Evolutionary conservation across 129 eudicot genomes (phyloP).

Genomic region (Flaveria ramosissima): DNA sequence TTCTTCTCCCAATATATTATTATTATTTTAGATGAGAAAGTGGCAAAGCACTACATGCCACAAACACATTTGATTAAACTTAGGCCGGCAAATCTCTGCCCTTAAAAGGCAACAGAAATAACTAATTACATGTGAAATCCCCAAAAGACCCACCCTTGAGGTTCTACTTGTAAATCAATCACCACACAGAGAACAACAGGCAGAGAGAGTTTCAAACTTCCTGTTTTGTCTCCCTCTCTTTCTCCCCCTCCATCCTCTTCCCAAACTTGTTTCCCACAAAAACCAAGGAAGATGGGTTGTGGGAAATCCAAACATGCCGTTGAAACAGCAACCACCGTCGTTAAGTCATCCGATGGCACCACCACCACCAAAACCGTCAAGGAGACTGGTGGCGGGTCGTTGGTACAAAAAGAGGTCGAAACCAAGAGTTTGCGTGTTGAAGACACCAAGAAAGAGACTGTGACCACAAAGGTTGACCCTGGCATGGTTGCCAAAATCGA

Average conservation of each 20-base stretch:
- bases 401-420: conserved; percentile 10
- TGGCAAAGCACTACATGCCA: conserved; percentile 22
- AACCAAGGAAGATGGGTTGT: conserved; percentile 36
- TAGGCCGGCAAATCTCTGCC: conserved; percentile 39
- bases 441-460: conserved; percentile 9
- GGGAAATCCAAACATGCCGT: conserved; percentile 46
- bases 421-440: conserved; percentile 11
- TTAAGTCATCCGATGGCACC: conserved; percentile 30
- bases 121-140: conserved; percentile 13
- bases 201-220: conserved; percentile 28
- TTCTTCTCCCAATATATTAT: background rate
- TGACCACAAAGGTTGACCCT: conserved; percentile 14
- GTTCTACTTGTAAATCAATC: conserved; percentile 22
- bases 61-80: conserved; percentile 8
- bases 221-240: conserved; percentile 20
- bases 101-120: conserved; percentile 34
- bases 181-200: conserved; percentile 38
- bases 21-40: background rate
- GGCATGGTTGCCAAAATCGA: background rate
- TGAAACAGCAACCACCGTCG: conserved; percentile 31
- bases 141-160: conserved; percentile 14
- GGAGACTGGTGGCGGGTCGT: conserved; percentile 10
- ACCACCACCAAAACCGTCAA: conserved; percentile 31
- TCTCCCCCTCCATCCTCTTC: conserved; percentile 22
- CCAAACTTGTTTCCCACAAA: conserved; percentile 28